Percentiles rank a stretch among this genome's conserved stretches.
Evolutionary conservation across 352 stramenopile species (phyloP).

Genomic region (Globisporangium irregulare): DNA sequence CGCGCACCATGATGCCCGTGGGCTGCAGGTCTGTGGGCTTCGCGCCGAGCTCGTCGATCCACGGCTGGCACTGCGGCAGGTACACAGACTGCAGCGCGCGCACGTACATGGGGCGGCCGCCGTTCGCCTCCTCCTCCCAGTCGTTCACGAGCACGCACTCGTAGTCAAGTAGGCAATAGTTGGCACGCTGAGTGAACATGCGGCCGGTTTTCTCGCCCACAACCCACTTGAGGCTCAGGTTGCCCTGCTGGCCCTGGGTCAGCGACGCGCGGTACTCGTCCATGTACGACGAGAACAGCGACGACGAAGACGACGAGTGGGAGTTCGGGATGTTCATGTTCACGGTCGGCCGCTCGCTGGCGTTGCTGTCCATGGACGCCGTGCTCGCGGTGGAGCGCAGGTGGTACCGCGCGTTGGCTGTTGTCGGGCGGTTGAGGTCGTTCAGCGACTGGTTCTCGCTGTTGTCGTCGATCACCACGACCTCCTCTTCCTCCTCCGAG

Average conservation of each 20-base stretch:
- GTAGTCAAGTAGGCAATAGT: slow-evolving; percentile 75
- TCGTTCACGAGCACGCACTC: slow-evolving; percentile 74
- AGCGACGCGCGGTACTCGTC: slow-evolving; percentile 46
- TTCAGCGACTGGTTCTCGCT: slow-evolving; percentile 12
- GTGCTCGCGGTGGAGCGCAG: background rate
- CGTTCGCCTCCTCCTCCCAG: slow-evolving; percentile 50
- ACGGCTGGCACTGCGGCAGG: slow-evolving; percentile 54
- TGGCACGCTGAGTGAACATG: slow-evolving; percentile 65
- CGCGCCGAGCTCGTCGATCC: slow-evolving; percentile 54
- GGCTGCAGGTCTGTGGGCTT: slow-evolving; percentile 57
- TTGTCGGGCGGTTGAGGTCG: background rate
- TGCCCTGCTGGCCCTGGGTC: slow-evolving; percentile 45
- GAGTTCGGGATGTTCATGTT: background rate
- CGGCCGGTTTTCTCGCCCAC: slow-evolving; percentile 58
- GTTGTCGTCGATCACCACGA: slow-evolving; percentile 16
- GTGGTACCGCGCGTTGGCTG: background rate
- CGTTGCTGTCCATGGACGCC: background rate
- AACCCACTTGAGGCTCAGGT: slow-evolving; percentile 70
- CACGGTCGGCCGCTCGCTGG: background rate
- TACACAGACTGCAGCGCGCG: slow-evolving; percentile 68
- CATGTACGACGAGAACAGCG: slow-evolving; percentile 34
- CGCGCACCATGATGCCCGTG: slow-evolving; percentile 73
- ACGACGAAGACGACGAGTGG: slow-evolving; percentile 7
- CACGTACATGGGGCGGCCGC: slow-evolving; percentile 60
- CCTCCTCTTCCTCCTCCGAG: slow-evolving; percentile 24